phyloP scores from a whole-genome alignment of 768 basidiomycete genomes.

The Filobasidium wieringae region DNA sequence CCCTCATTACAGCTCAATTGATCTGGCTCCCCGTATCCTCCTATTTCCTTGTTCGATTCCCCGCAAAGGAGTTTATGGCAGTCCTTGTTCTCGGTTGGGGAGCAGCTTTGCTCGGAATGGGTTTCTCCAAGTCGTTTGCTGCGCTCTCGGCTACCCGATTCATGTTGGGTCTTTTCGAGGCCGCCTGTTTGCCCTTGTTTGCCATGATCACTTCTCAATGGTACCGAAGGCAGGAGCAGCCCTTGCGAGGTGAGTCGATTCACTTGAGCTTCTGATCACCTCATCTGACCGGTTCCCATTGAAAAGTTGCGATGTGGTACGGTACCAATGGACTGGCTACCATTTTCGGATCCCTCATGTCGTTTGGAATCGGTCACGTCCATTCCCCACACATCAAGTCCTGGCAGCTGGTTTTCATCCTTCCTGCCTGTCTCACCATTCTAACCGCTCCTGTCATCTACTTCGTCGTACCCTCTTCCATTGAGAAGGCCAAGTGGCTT shows the following conservation, averaged over 20 bases:
- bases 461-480: constrained; percentile 24
- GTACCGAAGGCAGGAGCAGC: constrained; percentile 46
- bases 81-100: constrained; percentile 33
- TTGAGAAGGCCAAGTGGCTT: constrained; percentile 29
- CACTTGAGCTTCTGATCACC: not conserved
- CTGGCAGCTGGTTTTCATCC: constrained; percentile 34
- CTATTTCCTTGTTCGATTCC: constrained; percentile 31
- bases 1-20: no score
- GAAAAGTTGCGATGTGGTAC: constrained; percentile 20
- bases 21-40: constrained; percentile 36
- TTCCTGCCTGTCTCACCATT: constrained; percentile 29
- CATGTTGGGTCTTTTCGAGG: constrained; percentile 39
- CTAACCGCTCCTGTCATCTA: constrained; percentile 28
- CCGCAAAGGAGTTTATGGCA: constrained; percentile 29
- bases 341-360: constrained; percentile 26
- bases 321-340: constrained; percentile 32
- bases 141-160: constrained; percentile 34
- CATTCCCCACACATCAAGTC: constrained; percentile 17
- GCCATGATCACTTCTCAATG: constrained; percentile 39
- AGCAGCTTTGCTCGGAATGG: constrained; percentile 23
- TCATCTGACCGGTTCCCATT: not conserved
- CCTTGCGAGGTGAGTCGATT: constrained; percentile 35
- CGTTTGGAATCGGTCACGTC: constrained; percentile 32
- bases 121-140: constrained; percentile 20
- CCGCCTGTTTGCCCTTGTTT: constrained; percentile 38